Percentiles rank a stretch among this genome's conserved stretches.
Conservation (phyloP, 75 land plant genomes). For the Adiantum capillusveneris region DNA sequence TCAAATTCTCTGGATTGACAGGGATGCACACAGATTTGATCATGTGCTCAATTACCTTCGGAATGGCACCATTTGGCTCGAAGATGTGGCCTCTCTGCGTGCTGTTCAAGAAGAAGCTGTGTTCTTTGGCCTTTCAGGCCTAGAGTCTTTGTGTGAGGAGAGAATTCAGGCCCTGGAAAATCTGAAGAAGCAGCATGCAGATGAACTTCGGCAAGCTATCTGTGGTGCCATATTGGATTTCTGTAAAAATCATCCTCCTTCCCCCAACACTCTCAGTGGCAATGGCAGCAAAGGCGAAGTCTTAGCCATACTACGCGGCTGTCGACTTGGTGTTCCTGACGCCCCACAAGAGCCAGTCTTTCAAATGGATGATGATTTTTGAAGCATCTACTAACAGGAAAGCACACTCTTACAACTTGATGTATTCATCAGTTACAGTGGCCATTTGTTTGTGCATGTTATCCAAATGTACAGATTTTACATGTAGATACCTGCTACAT, state of each 20-base stretch:
- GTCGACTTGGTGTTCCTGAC: conserved; percentile 15
- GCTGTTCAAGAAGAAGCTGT: conserved; percentile 29
- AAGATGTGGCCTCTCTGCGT: conserved; percentile 15
- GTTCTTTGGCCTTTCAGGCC: conserved; percentile 17
- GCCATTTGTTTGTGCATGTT: no score
- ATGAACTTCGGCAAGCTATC: conserved; percentile 9
- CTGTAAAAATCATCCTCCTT: not conserved
- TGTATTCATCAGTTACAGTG: no score
- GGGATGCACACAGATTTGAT: conserved; percentile 19
- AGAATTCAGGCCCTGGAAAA: conserved; percentile 16
- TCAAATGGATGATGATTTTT: conserved; percentile 20
- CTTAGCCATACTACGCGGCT: conserved; percentile 14
- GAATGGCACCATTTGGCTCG: conserved; percentile 30
- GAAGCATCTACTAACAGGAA: not conserved
- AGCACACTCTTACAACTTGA: no score
- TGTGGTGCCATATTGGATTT: conserved; percentile 6
- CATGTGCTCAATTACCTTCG: conserved; percentile 34
- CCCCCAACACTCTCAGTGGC: not conserved
- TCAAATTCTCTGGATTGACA: conserved; percentile 18
- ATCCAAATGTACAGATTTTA: no score
- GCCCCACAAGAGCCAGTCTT: conserved; percentile 10
- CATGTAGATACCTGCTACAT: no score
- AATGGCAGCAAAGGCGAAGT: conserved; percentile 13
- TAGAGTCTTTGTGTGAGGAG: conserved; percentile 25
- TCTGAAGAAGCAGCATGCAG: not conserved